Percentiles rank a stretch among this genome's conserved stretches.
phyloP scores from a whole-genome alignment of 805 yeast genomes.

The Lipomyces anomalus region DNA sequence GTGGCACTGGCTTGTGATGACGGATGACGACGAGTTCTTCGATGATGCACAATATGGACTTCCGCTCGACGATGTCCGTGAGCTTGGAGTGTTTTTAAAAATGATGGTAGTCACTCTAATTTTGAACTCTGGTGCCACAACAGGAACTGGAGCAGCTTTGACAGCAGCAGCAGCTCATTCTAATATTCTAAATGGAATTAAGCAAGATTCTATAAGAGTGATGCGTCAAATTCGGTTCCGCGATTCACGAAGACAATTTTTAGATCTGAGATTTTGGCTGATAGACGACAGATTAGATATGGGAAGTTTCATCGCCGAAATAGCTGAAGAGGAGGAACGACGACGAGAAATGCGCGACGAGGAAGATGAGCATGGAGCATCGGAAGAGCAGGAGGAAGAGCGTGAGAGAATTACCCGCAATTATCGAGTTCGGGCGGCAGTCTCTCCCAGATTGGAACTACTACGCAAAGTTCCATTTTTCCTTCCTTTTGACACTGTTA shows the following conservation, averaged over 20 bases:
- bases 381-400: too few relatives aligned
- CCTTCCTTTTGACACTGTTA: constrained; percentile 61
- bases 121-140: constrained; percentile 33
- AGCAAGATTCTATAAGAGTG: constrained; percentile 43
- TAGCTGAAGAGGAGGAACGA: constrained; percentile 46
- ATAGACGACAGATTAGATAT: constrained; percentile 34
- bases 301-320: constrained; percentile 36
- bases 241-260: constrained; percentile 54
- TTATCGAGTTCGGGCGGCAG: too few relatives aligned
- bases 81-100: constrained; percentile 46
- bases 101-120: constrained; percentile 46
- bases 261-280: constrained; percentile 53
- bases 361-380: too few relatives aligned
- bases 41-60: constrained; percentile 40
- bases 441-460: constrained; percentile 40
- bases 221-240: constrained; percentile 60
- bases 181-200: constrained; percentile 23
- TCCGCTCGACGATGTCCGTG: constrained; percentile 35
- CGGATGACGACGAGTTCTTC: constrained; percentile 59
- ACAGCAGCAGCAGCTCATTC: constrained; percentile 11
- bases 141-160: constrained; percentile 1
- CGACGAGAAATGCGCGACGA: too few relatives aligned
- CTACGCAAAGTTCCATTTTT: constrained; percentile 69
- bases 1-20: constrained; percentile 60
- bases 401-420: too few relatives aligned